Percentiles rank a stretch among this genome's conserved stretches.
Conservation (phyloP, 169 alveolate genomes). For the Plasmodium blacklocki region DNA sequence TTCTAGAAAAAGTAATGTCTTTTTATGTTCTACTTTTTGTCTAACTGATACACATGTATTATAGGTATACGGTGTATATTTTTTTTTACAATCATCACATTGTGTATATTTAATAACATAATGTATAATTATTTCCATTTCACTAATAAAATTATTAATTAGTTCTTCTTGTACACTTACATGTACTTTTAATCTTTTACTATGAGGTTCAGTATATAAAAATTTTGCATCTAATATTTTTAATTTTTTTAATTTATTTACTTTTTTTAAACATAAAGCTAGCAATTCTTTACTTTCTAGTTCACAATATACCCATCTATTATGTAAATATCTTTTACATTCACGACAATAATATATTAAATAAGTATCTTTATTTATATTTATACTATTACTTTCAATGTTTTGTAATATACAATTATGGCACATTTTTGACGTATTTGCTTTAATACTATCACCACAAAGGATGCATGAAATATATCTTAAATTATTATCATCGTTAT, state of each 20-base stretch:
- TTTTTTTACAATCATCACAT: slow-evolving; percentile 98
- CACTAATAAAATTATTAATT: slow-evolving; percentile 90
- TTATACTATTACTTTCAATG: slow-evolving; percentile 84
- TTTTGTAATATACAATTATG: slow-evolving; percentile 91
- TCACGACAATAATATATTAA: slow-evolving; percentile 90
- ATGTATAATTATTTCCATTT: slow-evolving; percentile 93
- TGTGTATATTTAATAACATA: slow-evolving; percentile 92
- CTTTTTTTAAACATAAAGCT: slow-evolving; percentile 96
- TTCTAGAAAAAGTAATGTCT: slow-evolving; percentile 96
- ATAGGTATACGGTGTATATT: slow-evolving; percentile 99
- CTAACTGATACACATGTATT: slow-evolving; percentile 96
- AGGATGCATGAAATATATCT: slow-evolving; percentile 88
- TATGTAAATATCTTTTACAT: slow-evolving; percentile 93
- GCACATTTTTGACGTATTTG: slow-evolving; percentile 94
- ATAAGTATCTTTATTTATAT: slow-evolving; percentile 69
- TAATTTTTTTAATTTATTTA: slow-evolving; percentile 95
- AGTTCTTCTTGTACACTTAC: slow-evolving; percentile 96
- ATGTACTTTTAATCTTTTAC: slow-evolving; percentile 95
- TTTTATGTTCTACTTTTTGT: slow-evolving; percentile 97
- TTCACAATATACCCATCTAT: slow-evolving; percentile 96
- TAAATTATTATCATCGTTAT: neutral
- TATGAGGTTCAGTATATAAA: slow-evolving; percentile 98
- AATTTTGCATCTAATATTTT: slow-evolving; percentile 96
- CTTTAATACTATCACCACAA: slow-evolving; percentile 92
- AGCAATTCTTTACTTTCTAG: slow-evolving; percentile 97